Evolutionary conservation across 2,329 filamentous ascomycete genomes (phyloP).

Genomic region (Fusarium mexicanum): DNA sequence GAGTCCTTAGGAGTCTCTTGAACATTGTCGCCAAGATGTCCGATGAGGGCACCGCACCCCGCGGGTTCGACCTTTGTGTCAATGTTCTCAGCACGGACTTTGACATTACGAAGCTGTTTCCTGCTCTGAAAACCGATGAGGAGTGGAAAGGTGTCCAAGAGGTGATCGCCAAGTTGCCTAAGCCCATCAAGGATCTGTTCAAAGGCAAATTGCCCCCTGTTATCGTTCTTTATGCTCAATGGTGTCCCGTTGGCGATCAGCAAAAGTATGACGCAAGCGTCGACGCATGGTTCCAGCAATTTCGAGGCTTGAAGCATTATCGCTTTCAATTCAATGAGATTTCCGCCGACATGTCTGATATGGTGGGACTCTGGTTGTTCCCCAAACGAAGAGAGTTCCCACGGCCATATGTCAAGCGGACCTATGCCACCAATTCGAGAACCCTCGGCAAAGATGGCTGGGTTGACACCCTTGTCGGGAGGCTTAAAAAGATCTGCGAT

Average conservation of each 20-base stretch:
- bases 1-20: too few species aligned
- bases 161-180: too few species aligned
- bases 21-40: not conserved
- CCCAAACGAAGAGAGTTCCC: not conserved
- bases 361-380: not conserved
- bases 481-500: not conserved
- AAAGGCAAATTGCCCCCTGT: rapidly evolving
- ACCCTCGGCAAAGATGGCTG: not conserved
- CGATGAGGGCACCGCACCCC: not conserved
- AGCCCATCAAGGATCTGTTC: not conserved
- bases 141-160: too few species aligned
- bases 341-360: not conserved
- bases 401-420: not conserved
- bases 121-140: not conserved
- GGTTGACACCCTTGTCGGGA: rapidly evolving
- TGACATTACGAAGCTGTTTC: not conserved
- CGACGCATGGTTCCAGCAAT: not conserved
- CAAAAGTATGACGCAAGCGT: not conserved
- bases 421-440: not conserved
- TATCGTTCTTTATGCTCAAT: not conserved
- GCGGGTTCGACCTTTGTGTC: not conserved
- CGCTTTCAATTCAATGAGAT: not conserved
- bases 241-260: not conserved
- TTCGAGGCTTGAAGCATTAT: not conserved
- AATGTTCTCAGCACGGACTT: not conserved